Base-by-base conservation (phyloP, 2,329 filamentous ascomycete genomes). In the Malbranchea zuffiana region DNA sequence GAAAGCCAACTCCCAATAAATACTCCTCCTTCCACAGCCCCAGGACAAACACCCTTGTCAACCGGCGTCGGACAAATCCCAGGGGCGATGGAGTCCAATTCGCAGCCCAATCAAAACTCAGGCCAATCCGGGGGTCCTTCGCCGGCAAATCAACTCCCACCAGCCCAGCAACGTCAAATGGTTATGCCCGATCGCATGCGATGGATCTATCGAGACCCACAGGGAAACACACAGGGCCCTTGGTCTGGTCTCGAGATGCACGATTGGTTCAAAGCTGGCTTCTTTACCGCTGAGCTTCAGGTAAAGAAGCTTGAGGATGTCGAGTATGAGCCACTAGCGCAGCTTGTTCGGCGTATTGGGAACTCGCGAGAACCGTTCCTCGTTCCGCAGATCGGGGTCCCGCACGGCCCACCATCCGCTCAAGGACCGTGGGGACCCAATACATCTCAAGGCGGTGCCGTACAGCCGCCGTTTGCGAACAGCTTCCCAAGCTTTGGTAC, bases 151-250 rank as follows among this genome's bases (percentile, higher is more conserved):
- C 80, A 86, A 46, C 72, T 84, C 32, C 77, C 78, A 18, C 63
- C 74, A 32, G 65, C 74, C 18, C 80, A 83, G 51, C 75, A 81
- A 45, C 79, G 85, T 11, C 87, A 82, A 29, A 96, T 98, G 87
- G 88, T 98, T 4, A 96, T 98, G 90, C 90, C 90, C 2, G 90
- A 98, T 58, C 74, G 92, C 10, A 98, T 98, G 86, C 74, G 88
- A 50, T 98, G 90, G 90, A 88, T 95, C 12, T 98, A 98, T 56
- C 78, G 92, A 35, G 90, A 98, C 55, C 90, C 90, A 4, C 84
- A 93, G 55, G 86, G 86, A 15, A 81, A 84, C 44, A 80, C 85
- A 4, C 90, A 98, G 55, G 90, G 90, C 0, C 90, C 90, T 0
- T 98, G 90, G 63, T 95, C 86, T 25, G 90, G 90, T 1, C 66